phyloP scores from a whole-genome alignment of 345 rosid species.

The Melaleuca alternifolia region DNA sequence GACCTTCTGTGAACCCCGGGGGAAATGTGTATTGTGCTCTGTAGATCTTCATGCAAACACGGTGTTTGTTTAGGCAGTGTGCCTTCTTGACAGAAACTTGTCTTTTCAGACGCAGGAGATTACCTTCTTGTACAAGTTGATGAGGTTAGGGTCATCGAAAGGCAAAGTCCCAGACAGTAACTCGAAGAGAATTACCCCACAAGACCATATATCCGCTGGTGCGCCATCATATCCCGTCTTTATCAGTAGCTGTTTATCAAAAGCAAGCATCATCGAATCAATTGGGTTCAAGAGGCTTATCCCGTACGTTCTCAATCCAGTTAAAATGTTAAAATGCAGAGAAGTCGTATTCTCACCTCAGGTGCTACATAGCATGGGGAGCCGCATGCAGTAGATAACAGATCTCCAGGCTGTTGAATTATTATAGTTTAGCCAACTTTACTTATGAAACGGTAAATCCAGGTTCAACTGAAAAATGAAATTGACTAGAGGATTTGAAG shows the following conservation, averaged over 20 bases:
- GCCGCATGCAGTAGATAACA: constrained; percentile 86
- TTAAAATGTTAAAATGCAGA: not conserved
- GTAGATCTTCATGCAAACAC: constrained; percentile 28
- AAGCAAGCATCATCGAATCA: constrained; percentile 3
- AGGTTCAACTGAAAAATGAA: not conserved
- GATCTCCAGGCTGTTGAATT: constrained; percentile 51
- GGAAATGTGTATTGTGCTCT: constrained; percentile 63
- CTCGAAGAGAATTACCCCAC: constrained; percentile 86
- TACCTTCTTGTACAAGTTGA: constrained; percentile 61
- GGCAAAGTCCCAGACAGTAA: constrained; percentile 70
- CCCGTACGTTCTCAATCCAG: not conserved
- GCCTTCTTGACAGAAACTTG: not conserved
- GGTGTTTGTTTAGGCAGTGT: not conserved
- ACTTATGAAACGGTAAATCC: not conserved
- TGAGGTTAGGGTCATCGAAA: constrained; percentile 67
- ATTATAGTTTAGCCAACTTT: not conserved
- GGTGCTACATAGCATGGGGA: constrained; percentile 94
- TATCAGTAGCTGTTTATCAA: constrained; percentile 48
- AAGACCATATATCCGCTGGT: constrained; percentile 88
- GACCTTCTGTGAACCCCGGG: constrained; percentile 39
- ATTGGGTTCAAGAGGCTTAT: not conserved
- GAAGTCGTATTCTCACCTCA: constrained; percentile 39
- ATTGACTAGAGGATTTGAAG: not conserved
- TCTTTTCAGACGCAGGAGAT: not conserved
- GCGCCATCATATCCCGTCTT: constrained; percentile 76